phyloP scores from a whole-genome alignment of 129 eudicot species.

The sunflower (Helianthus annuus) region DNA sequence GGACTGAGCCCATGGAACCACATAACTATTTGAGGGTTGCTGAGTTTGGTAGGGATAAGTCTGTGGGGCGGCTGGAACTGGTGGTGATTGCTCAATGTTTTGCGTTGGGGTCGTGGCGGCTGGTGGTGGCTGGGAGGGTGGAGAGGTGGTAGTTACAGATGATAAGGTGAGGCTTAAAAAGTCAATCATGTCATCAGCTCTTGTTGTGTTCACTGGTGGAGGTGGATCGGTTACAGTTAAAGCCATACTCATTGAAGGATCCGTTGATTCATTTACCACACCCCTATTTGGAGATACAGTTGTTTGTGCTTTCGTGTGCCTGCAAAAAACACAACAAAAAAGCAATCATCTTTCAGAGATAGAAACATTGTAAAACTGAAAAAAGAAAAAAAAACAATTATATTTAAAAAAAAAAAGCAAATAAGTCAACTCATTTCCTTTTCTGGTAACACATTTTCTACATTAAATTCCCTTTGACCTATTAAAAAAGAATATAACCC shows the following conservation, averaged over 20 bases:
- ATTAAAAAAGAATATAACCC: too few species aligned
- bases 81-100: conserved; percentile 32
- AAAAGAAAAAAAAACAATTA: too few species aligned
- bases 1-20: conserved; percentile 91
- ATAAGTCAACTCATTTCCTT: too few species aligned
- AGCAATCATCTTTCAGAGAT: not conserved
- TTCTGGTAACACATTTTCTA: too few species aligned
- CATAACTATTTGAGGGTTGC: conserved; percentile 44
- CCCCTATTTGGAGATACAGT: conserved; percentile 29
- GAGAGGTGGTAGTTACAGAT: conserved; percentile 35
- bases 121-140: conserved; percentile 31
- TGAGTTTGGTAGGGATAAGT: conserved; percentile 34
- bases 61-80: conserved; percentile 30
- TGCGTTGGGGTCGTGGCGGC: conserved; percentile 31
- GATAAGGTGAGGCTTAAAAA: conserved; percentile 72
- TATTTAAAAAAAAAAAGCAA: not conserved
- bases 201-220: conserved; percentile 48
- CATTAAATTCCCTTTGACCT: too few species aligned
- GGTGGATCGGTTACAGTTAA: conserved; percentile 53
- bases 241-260: conserved; percentile 52
- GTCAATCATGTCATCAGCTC: conserved; percentile 76
- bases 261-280: conserved; percentile 18
- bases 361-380: not conserved
- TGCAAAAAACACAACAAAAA: conserved; percentile 32
- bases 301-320: conserved; percentile 62